Evolutionary conservation across 2,329 filamentous ascomycete genomes (phyloP).

Genomic region (Neophaeococcomyces mojaviensis): DNA sequence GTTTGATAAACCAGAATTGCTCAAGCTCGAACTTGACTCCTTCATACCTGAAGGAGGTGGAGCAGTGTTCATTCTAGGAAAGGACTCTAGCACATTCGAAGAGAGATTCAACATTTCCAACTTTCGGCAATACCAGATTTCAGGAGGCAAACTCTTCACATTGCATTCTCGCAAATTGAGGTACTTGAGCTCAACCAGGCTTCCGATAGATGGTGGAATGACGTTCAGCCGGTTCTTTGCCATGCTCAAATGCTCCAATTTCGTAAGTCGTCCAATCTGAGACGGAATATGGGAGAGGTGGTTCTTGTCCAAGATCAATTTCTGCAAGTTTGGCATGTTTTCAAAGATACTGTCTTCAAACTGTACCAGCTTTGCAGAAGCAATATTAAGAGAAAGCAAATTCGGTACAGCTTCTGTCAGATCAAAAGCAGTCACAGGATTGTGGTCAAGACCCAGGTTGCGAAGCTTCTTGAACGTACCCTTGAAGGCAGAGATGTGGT

Average conservation of each 20-base stretch:
- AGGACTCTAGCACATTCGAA: constrained; percentile 83
- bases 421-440: constrained; percentile 90
- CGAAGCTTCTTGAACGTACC: constrained; percentile 81
- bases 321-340: constrained; percentile 78
- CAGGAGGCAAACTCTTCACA: constrained; percentile 74
- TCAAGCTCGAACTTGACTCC: constrained; percentile 39
- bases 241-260: constrained; percentile 85
- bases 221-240: constrained; percentile 82
- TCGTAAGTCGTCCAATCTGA: constrained; percentile 74
- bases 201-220: constrained; percentile 80
- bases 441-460: constrained; percentile 83
- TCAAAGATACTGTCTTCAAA: constrained; percentile 80
- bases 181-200: constrained; percentile 72
- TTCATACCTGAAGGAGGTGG: constrained; percentile 45
- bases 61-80: constrained; percentile 69
- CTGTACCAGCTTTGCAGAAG: constrained; percentile 82
- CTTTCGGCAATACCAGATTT: constrained; percentile 92
- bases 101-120: constrained; percentile 90
- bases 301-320: constrained; percentile 85
- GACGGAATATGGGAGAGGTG: constrained; percentile 86
- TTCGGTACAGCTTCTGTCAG: constrained; percentile 69
- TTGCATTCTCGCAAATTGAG: constrained; percentile 93
- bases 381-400: constrained; percentile 78
- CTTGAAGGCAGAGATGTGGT: constrained; percentile 80
- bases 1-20: constrained; percentile 45